Evolutionary conservation across 192 early-diverging fungal genomes (phyloP).

Genomic region (Coemansia nantahalensis): DNA sequence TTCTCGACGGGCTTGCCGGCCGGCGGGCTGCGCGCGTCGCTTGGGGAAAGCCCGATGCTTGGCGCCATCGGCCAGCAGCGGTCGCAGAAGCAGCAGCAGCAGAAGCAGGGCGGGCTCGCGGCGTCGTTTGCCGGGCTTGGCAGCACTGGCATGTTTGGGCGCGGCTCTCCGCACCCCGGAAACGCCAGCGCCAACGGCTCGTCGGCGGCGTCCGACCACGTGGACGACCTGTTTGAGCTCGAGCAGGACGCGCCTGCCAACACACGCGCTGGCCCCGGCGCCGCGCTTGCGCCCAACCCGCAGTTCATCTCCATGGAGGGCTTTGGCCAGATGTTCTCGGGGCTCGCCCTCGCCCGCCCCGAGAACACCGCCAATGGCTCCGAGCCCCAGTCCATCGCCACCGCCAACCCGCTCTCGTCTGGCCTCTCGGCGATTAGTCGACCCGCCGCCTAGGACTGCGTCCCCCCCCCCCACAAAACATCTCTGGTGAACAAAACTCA

Average conservation of each 20-base stretch:
- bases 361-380: conserved; percentile 1
- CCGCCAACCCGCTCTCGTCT: conserved; percentile 11
- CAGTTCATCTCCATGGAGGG: conserved; percentile 42
- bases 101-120: conserved; percentile 8
- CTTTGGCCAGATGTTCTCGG: conserved; percentile 35
- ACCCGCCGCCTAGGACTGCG: conserved; percentile 1
- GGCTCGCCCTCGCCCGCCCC: conserved; percentile 22
- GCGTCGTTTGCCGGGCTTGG: conserved; percentile 12
- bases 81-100: conserved; percentile 2
- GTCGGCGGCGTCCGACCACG: conserved; percentile 38
- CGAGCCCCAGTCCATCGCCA: neutral
- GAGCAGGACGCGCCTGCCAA: conserved; percentile 27
- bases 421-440: conserved; percentile 34
- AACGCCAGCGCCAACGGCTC: conserved; percentile 30
- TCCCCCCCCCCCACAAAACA: no score
- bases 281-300: conserved; percentile 22
- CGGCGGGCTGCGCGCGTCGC: conserved; percentile 2
- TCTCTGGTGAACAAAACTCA: no score
- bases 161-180: neutral
- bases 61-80: conserved; percentile 37
- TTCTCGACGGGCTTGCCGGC: conserved; percentile 15
- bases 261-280: conserved; percentile 6
- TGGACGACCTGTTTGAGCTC: conserved; percentile 50
- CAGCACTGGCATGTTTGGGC: conserved; percentile 12
- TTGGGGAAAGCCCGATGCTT: conserved; percentile 12